Evolutionary conservation across 2,329 filamentous ascomycete species (phyloP).

Genomic region (Verticillium longisporum): DNA sequence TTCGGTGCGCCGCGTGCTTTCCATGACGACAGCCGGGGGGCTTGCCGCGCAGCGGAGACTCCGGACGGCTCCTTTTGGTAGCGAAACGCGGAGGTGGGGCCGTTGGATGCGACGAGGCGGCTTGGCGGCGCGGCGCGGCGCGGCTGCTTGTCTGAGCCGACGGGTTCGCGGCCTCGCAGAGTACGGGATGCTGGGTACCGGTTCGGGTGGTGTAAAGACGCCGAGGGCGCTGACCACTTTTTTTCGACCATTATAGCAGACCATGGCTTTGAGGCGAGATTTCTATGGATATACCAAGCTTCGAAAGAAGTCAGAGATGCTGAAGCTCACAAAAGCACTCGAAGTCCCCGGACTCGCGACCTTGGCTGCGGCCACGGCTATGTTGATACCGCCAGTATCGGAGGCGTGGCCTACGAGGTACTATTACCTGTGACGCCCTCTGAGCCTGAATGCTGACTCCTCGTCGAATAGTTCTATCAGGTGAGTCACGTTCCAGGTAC

Average conservation of each 20-base stretch:
- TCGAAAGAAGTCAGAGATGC: not conserved
- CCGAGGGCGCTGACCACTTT: not conserved
- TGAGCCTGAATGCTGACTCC: conserved; percentile 2
- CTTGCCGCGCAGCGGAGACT: not conserved
- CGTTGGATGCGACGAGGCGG: not conserved
- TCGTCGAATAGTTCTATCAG: conserved; percentile 21
- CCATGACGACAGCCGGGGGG: not conserved
- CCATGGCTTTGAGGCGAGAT: too few relatives aligned
- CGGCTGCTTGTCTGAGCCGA: too few relatives aligned
- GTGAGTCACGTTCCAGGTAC: conserved; percentile 5
- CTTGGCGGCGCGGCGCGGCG: not conserved
- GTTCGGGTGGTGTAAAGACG: not conserved
- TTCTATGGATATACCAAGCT: too few relatives aligned
- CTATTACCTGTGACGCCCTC: not conserved
- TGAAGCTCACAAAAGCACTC: not conserved
- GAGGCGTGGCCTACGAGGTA: conserved; percentile 28
- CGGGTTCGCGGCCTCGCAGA: too few relatives aligned
- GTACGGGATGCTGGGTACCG: too few relatives aligned
- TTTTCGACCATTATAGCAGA: too few relatives aligned
- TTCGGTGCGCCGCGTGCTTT: not conserved
- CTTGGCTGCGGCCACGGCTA: conserved; percentile 41
- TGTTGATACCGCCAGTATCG: conserved; percentile 37
- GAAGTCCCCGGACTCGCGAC: conserved; percentile 20
- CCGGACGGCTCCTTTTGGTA: not conserved
- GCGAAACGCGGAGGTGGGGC: not conserved